Base-by-base conservation (phyloP, 1,284 basidiomycete species). In the Fomitiporia mediterranea region DNA sequence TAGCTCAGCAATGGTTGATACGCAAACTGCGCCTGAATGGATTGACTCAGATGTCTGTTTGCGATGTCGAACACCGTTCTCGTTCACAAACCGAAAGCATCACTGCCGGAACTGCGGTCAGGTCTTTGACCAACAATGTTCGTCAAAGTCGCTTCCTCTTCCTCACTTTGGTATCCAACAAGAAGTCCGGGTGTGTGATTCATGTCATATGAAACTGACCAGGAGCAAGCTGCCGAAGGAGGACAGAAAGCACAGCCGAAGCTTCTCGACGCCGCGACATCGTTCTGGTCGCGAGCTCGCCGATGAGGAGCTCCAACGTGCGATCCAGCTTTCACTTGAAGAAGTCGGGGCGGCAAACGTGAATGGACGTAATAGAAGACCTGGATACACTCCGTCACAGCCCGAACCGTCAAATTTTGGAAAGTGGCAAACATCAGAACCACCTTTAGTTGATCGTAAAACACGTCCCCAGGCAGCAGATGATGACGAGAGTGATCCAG, bases 51-150 rank as follows among this genome's bases (percentile, higher is more conserved):
- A 96, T 32, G 86, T 95, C 11, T 99, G 97, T 71, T 83, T 97
- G 63, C 84, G 94, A 23, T 99, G 97, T 70, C 83, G 97, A 19
- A 87, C 90, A 0, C 71, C 90, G 0, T 99, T 99, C 73, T 86
- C 88, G 0, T 96, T 98, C 65, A 98, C 95, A 39, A 98, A 98
- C 68, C 84, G 97, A 57, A 98, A 98, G 69, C 97, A 99, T 68
- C 97, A 99, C 69, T 99, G 97, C 70, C 84, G 97, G 6, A 98
- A 98, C 70, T 99, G 97, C 70, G 97, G 97, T 7, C 86, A 91
- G 66, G 93, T 99, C 17, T 99, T 98, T 67, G 95, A 98, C 71
- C 93, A 96, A 60, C 81, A 86, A 53, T 99, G 97, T 71, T 95
- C 94, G 0, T 86, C 89, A 38, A 91, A 94, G 71, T 78, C 79